Conservation (phyloP, 2,329 filamentous ascomycete genomes). For the Hypoxylon sp. region DNA sequence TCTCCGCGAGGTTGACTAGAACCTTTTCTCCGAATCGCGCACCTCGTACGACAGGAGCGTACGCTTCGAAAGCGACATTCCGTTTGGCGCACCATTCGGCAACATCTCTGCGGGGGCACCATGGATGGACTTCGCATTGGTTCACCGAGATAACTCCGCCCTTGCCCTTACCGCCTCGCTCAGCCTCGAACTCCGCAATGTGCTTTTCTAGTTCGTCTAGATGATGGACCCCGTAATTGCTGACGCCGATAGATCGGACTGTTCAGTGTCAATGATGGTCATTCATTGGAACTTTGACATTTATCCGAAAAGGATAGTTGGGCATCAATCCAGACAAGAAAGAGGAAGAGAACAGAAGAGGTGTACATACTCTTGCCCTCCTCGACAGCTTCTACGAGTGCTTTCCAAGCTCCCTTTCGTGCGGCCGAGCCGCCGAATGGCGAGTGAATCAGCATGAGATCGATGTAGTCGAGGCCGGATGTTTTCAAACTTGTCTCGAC, state of each 20-base stretch:
- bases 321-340: background rate
- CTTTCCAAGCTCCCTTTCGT: constrained; percentile 73
- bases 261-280: constrained; percentile 1
- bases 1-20: constrained; percentile 75
- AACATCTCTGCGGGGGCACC: constrained; percentile 85
- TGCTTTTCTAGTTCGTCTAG: constrained; percentile 72
- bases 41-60: constrained; percentile 74
- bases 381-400: constrained; percentile 74
- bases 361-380: constrained; percentile 63
- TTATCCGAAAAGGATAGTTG: background rate
- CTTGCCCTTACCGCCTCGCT: constrained; percentile 73
- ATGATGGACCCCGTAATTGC: constrained; percentile 76
- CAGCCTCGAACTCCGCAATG: constrained; percentile 72
- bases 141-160: constrained; percentile 84
- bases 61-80: constrained; percentile 74
- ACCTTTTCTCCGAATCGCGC: constrained; percentile 78
- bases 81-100: constrained; percentile 80
- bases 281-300: background rate
- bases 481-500: constrained; percentile 74
- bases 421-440: constrained; percentile 70
- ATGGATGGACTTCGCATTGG: constrained; percentile 92
- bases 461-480: constrained; percentile 75
- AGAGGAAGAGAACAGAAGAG: background rate
- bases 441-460: constrained; percentile 75
- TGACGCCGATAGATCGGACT: constrained; percentile 73